Conservation (phyloP, 1,284 basidiomycete species). For the Puccinia novopanici region DNA sequence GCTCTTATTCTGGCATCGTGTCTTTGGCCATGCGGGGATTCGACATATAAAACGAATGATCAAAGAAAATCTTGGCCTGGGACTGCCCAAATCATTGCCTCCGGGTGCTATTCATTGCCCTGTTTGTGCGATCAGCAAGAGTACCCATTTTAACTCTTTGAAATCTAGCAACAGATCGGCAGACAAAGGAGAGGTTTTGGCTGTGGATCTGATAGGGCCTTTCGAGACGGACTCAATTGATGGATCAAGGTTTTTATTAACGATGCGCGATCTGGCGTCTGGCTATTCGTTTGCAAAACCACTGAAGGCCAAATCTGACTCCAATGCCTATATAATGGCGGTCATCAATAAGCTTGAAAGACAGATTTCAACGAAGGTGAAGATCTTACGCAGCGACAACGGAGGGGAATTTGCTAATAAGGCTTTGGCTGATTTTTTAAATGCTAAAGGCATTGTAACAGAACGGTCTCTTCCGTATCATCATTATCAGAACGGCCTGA, state of each 20-base stretch:
- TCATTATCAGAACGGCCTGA: slow-evolving; percentile 51
- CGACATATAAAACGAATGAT: no score
- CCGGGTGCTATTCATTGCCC: background rate
- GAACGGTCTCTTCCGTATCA: background rate
- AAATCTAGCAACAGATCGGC: background rate
- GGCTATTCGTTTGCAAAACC: background rate
- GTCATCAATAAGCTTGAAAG: background rate
- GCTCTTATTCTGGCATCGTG: no score
- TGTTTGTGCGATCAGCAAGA: background rate
- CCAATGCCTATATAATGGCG: background rate
- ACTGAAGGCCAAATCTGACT: no score
- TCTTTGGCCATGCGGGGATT: no score
- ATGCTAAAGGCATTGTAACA: background rate
- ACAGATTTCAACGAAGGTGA: background rate
- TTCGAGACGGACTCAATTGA: background rate
- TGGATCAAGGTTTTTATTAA: no score
- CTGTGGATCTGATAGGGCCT: slow-evolving; percentile 3
- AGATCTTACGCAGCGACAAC: slow-evolving; percentile 24
- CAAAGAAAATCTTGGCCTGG: no score
- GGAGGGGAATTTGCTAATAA: background rate
- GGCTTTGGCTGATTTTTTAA: background rate
- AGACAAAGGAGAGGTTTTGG: background rate
- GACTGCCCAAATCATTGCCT: background rate
- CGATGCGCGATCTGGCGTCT: no score
- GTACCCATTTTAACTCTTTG: background rate